Percentiles rank a stretch among this genome's conserved stretches.
These are phyloP conservation scores for Botrytis aclada DNA, from an alignment of 2,329 filamentous ascomycete species.

Conservation along the genomic window DNA sequence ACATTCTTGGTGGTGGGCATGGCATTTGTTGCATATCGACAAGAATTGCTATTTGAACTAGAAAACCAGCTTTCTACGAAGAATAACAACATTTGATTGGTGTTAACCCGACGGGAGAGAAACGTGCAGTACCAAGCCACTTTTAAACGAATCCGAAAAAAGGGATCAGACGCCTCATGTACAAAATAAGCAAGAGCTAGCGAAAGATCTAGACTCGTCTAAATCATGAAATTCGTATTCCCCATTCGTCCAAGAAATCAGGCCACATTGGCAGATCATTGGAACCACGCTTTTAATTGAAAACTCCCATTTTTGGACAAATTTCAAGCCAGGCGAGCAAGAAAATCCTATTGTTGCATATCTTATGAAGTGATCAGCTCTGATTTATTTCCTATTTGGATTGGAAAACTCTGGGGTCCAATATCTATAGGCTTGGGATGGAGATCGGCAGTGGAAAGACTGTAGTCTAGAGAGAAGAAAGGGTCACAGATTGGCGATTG, in stretches of 20 bases:
- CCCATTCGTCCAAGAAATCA: constrained; percentile 9
- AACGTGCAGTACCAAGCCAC: constrained; percentile 2
- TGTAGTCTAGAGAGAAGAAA: background rate
- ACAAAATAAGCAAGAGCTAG: constrained; percentile 7
- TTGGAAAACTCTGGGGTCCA: background rate
- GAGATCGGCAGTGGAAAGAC: background rate
- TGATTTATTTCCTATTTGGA: background rate
- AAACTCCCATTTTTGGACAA: constrained; percentile 2
- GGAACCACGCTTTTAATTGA: constrained; percentile 7
- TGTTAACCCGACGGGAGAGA: background rate
- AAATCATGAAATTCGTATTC: constrained; percentile 17
- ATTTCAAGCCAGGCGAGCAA: background rate
- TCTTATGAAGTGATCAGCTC: background rate
- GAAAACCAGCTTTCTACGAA: too few species aligned
- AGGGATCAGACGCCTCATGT: background rate
- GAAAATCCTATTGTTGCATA: background rate
- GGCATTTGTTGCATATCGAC: background rate
- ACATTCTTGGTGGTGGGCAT: background rate
- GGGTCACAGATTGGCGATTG: background rate
- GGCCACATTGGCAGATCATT: constrained; percentile 15
- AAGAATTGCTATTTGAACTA: background rate
- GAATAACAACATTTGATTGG: background rate
- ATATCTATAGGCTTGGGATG: background rate
- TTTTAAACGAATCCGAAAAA: background rate
- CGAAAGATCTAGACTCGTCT: constrained; percentile 15